Evolutionary conservation across 805 yeast species (phyloP).

Genomic region (Cyberlindnera sargentensis): DNA sequence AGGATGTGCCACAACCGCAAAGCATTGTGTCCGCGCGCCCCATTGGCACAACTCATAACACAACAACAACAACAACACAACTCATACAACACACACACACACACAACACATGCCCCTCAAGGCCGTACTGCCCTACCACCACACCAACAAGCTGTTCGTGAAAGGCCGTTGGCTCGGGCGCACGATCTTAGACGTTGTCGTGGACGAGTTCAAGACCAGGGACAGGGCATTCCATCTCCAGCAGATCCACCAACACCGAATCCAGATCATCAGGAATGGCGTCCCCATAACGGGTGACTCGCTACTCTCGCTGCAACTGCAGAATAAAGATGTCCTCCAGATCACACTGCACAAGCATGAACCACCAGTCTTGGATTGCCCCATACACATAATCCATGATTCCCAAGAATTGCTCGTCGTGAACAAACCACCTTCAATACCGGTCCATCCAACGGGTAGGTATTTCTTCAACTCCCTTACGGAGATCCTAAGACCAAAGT

Average conservation of each 20-base stretch:
- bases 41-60: background rate
- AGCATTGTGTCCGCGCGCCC: no score
- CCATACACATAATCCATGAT: conserved; percentile 28
- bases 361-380: conserved; percentile 39
- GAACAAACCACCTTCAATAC: conserved; percentile 90
- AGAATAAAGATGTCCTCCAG: conserved; percentile 20
- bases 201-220: conserved; percentile 17
- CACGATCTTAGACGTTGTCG: conserved; percentile 14
- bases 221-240: conserved; percentile 6
- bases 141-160: conserved; percentile 11
- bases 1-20: no score
- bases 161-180: conserved; percentile 22
- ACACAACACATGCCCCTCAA: conserved; percentile 32
- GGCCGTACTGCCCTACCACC: conserved; percentile 62
- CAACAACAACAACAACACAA: background rate
- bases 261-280: conserved; percentile 7
- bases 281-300: background rate
- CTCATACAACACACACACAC: background rate
- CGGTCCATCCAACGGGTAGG: conserved; percentile 94
- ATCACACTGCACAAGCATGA: conserved; percentile 75
- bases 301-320: conserved; percentile 11
- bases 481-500: conserved; percentile 47
- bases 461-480: conserved; percentile 74
- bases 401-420: conserved; percentile 64
- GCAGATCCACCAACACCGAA: conserved; percentile 7